phyloP scores from a whole-genome alignment of 768 basidiomycete genomes.

The Boletus tylopilopsis region DNA sequence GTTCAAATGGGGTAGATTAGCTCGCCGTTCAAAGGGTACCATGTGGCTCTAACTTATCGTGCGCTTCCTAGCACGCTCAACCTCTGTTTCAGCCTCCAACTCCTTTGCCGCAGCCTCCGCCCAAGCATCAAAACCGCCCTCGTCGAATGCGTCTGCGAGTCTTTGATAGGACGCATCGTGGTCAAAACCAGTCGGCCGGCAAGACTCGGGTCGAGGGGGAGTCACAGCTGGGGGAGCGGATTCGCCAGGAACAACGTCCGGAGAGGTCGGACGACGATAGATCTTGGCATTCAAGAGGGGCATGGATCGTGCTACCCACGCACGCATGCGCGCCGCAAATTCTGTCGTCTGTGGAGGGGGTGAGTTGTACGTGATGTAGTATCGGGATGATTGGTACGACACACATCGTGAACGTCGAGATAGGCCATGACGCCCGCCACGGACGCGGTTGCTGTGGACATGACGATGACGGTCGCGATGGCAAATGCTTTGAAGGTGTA shows the following conservation, averaged over 20 bases:
- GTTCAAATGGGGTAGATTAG: too few species aligned
- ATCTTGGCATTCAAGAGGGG: slow-evolving; percentile 51
- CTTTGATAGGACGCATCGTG: slow-evolving; percentile 47
- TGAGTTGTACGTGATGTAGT: not conserved
- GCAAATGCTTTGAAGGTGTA: slow-evolving; percentile 61
- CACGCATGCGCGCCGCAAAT: slow-evolving; percentile 57
- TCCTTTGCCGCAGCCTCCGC: slow-evolving; percentile 49
- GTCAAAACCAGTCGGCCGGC: slow-evolving; percentile 10
- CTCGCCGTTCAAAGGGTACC: too few species aligned
- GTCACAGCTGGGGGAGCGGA: not conserved
- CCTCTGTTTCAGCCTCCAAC: slow-evolving; percentile 51
- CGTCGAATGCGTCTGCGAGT: slow-evolving; percentile 52
- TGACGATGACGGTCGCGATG: slow-evolving; percentile 60
- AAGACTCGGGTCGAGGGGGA: not conserved
- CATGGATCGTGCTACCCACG: slow-evolving; percentile 41
- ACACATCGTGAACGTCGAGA: slow-evolving; percentile 54
- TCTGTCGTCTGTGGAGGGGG: slow-evolving; percentile 44
- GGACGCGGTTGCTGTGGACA: slow-evolving; percentile 41
- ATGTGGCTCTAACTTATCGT: not conserved
- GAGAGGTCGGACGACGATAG: slow-evolving; percentile 39
- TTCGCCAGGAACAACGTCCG: not conserved
- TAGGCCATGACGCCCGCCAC: slow-evolving; percentile 48
- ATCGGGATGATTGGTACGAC: not conserved
- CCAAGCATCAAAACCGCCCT: slow-evolving; percentile 57
- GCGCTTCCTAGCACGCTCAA: slow-evolving; percentile 39